These are phyloP conservation scores for Aureobasidium melanogenum DNA, from an alignment of 2,329 filamentous ascomycete species.

Conservation along the genomic window DNA sequence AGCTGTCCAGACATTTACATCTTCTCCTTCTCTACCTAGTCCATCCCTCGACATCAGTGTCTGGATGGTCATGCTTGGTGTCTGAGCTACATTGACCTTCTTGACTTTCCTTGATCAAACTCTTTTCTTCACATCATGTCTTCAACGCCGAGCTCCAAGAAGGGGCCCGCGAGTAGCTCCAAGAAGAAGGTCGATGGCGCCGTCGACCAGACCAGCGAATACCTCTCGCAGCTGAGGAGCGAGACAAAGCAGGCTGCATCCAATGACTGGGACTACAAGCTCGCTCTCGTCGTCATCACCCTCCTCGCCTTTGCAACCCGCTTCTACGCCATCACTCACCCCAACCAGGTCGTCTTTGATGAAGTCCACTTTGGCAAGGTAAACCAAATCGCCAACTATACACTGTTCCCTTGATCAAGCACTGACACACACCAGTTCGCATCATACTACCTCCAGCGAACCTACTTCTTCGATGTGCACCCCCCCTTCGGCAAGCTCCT, in stretches of 20 bases:
- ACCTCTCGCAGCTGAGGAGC: constrained; percentile 31
- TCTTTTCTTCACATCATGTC: background rate
- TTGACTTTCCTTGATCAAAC: background rate
- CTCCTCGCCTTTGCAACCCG: constrained; percentile 78
- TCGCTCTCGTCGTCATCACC: constrained; percentile 70
- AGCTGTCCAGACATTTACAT: background rate
- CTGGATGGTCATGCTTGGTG: background rate
- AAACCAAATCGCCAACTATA: too few species aligned
- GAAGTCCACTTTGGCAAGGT: constrained; percentile 95
- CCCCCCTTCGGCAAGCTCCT: constrained; percentile 97
- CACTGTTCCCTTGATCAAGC: too few species aligned
- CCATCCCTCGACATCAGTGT: background rate
- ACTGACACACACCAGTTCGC: constrained; percentile 32
- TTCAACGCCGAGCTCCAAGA: constrained; percentile 11
- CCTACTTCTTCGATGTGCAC: constrained; percentile 99
- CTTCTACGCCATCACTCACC: constrained; percentile 94
- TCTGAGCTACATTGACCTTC: background rate
- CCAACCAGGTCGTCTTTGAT: constrained; percentile 95
- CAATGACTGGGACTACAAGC: constrained; percentile 70
- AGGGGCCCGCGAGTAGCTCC: constrained; percentile 9
- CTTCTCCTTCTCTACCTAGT: background rate
- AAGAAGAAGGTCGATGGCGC: constrained; percentile 16
- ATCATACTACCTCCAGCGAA: constrained; percentile 81
- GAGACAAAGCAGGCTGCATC: constrained; percentile 21
- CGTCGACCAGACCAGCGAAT: constrained; percentile 30